These are phyloP conservation scores for Phalaenopsis hybrid DNA, from an alignment of 116 monocot species.

Conservation along the genomic window DNA sequence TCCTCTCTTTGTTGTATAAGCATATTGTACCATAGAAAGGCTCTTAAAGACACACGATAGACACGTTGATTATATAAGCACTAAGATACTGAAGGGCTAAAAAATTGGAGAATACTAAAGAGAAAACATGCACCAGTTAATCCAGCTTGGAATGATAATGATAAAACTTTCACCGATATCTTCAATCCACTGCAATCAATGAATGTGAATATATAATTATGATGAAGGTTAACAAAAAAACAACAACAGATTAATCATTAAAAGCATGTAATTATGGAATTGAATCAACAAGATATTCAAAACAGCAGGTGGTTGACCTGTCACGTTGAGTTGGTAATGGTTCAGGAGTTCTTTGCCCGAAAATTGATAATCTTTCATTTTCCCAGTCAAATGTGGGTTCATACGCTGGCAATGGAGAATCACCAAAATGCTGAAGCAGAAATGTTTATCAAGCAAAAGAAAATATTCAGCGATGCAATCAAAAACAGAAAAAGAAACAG, in stretches of 20 bases:
- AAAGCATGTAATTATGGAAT: not conserved
- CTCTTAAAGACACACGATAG: slow-evolving; percentile 42
- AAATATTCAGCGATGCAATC: not conserved
- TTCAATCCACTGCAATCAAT: slow-evolving; percentile 62
- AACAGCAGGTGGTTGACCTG: slow-evolving; percentile 37
- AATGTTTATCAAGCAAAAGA: slow-evolving; percentile 2
- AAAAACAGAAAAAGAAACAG: not conserved
- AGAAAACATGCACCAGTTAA: slow-evolving; percentile 45
- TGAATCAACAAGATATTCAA: not conserved
- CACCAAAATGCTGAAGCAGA: slow-evolving; percentile 70
- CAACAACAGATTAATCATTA: slow-evolving; percentile 2
- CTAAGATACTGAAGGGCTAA: not conserved
- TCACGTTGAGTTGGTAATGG: slow-evolving; percentile 41
- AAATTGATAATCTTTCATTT: slow-evolving; percentile 83
- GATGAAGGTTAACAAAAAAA: not conserved
- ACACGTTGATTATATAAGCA: not conserved
- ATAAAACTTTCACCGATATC: slow-evolving; percentile 83
- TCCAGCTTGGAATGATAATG: slow-evolving; percentile 93
- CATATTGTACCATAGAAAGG: slow-evolving; percentile 98
- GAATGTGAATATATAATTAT: slow-evolving; percentile 1
- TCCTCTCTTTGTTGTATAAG: slow-evolving; percentile 91
- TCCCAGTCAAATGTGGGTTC: slow-evolving; percentile 99
- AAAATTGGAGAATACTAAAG: not conserved
- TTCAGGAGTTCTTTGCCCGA: slow-evolving; percentile 85
- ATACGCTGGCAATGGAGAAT: slow-evolving; percentile 93